Percentiles rank a stretch among this genome's conserved stretches.
Evolutionary conservation across 2,329 filamentous ascomycete genomes (phyloP).

Genomic region (Phialocephala subalpina): DNA sequence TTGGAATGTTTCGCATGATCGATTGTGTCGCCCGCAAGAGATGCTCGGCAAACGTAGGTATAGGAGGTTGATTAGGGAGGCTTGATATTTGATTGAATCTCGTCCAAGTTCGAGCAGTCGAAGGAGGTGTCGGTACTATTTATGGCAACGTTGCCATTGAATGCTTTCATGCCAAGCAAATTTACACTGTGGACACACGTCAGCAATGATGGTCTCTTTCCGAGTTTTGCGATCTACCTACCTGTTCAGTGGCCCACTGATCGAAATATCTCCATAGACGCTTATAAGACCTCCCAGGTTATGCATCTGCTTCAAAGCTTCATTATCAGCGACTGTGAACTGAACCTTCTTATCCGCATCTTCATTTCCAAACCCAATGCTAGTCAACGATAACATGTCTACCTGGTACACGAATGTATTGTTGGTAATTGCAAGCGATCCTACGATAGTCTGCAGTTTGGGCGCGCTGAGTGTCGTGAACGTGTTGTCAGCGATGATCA

Average conservation of each 20-base stretch:
- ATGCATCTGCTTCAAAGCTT: neutral
- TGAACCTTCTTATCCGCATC: neutral
- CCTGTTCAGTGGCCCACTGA: neutral
- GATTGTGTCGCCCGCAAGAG: neutral
- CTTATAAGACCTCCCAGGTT: neutral
- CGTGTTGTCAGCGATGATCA: neutral
- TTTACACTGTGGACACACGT: neutral
- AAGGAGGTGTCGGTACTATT: constrained; percentile 1
- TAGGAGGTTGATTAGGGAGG: neutral
- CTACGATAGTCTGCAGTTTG: neutral
- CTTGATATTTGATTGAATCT: neutral
- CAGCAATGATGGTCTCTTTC: neutral
- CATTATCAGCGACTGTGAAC: neutral
- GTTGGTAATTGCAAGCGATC: neutral
- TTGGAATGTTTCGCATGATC: neutral
- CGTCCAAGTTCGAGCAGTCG: neutral
- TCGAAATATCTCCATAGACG: neutral
- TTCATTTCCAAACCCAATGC: neutral
- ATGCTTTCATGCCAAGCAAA: neutral
- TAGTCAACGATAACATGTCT: neutral
- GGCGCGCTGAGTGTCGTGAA: neutral
- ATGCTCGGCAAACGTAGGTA: neutral
- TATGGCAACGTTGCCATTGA: neutral
- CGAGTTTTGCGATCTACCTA: neutral
- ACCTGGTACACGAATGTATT: neutral